Percentiles rank a stretch among this genome's conserved stretches.
phyloP scores from a whole-genome alignment of 495 filamentous ascomycete genomes.

The Talaromyces adpressus region DNA sequence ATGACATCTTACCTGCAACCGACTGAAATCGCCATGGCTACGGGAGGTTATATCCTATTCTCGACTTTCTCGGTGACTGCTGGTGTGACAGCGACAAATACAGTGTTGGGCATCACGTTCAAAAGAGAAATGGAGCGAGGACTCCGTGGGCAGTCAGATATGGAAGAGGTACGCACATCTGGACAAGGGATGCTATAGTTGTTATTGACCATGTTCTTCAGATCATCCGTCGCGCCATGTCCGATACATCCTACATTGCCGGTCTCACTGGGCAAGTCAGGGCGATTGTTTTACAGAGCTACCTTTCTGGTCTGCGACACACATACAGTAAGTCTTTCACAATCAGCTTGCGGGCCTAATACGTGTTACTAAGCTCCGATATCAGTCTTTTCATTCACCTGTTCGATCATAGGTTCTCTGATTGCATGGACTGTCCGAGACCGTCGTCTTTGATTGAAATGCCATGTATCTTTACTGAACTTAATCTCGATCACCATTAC shows the following conservation, averaged over 20 bases:
- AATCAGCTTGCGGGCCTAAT: neutral
- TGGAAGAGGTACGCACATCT: conserved; percentile 16
- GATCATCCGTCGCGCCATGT: conserved; percentile 30
- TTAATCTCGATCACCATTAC: neutral
- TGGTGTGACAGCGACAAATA: conserved; percentile 43
- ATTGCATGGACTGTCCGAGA: neutral
- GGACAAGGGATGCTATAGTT: neutral
- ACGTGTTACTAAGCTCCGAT: neutral
- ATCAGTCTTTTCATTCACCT: neutral
- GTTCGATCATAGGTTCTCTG: neutral
- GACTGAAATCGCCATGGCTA: conserved; percentile 47
- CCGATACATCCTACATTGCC: conserved; percentile 29
- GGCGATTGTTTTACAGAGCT: conserved; percentile 28
- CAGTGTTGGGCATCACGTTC: conserved; percentile 30
- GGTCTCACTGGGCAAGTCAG: conserved; percentile 21
- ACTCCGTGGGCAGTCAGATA: conserved; percentile 20
- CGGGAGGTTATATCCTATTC: conserved; percentile 45
- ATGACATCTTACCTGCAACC: conserved; percentile 47
- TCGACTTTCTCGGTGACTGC: conserved; percentile 44
- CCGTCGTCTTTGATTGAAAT: neutral
- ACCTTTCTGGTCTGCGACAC: conserved; percentile 27
- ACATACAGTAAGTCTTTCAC: conserved; percentile 25
- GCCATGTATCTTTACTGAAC: neutral
- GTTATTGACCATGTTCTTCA: conserved; percentile 10
- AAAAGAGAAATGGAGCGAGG: conserved; percentile 20